Percentiles rank a stretch among this genome's conserved stretches.
phyloP scores from a whole-genome alignment of 345 rosid species.

The Citrus sinensis region DNA sequence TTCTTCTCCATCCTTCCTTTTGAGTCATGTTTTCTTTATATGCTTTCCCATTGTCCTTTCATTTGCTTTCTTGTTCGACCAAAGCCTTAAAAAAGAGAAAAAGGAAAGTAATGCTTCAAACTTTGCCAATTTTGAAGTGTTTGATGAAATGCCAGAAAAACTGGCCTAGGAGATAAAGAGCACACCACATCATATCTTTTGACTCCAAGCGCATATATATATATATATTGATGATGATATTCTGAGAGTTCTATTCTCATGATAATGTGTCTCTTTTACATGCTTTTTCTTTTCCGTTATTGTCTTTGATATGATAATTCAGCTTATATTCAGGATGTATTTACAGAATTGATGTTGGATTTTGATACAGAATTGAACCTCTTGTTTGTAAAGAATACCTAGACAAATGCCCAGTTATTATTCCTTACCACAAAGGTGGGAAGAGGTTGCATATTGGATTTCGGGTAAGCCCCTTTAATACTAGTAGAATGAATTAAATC shows the following conservation, averaged over 20 bases:
- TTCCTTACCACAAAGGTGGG: conserved; percentile 98
- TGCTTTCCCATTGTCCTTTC: neutral
- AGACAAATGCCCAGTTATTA: conserved; percentile 66
- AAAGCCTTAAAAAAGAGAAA: neutral
- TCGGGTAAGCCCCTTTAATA: conserved; percentile 44
- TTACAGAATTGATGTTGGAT: conserved; percentile 11
- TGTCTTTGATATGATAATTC: neutral
- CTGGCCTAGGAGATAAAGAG: neutral
- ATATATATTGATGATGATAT: neutral
- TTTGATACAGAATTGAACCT: conserved; percentile 81
- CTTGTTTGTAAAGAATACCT: conserved; percentile 83
- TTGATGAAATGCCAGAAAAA: neutral
- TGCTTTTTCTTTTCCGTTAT: neutral
- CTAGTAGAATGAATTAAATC: neutral
- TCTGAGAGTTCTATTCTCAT: neutral
- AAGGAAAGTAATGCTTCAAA: neutral
- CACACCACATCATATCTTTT: neutral
- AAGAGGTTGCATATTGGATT: conserved; percentile 92
- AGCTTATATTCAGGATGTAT: neutral
- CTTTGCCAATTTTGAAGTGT: neutral
- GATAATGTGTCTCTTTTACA: neutral
- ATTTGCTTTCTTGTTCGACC: neutral
- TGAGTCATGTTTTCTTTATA: neutral
- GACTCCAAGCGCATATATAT: no score
- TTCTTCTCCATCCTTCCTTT: neutral